These are phyloP conservation scores for Peniophora sp. DNA, from an alignment of 1,284 basidiomycete species.

Conservation along the genomic window DNA sequence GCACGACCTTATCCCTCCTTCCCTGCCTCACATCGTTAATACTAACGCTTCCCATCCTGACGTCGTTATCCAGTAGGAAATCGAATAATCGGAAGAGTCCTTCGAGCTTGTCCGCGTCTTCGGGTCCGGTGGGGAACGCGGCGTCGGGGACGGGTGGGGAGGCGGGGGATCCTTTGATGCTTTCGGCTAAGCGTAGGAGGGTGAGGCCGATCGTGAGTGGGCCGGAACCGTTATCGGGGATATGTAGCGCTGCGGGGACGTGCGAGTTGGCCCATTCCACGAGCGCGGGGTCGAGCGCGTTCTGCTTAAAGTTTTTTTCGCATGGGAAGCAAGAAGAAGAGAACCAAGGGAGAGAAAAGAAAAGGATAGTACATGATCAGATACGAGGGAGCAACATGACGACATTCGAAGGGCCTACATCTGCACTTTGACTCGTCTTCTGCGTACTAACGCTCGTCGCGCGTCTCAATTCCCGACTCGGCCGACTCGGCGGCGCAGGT, in stretches of 20 bases:
- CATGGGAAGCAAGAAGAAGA: not conserved
- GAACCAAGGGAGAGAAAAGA: slow-evolving; percentile 8
- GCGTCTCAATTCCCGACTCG: slow-evolving; percentile 52
- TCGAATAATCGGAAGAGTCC: slow-evolving; percentile 86
- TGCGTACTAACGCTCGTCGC: slow-evolving; percentile 22
- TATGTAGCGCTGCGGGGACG: slow-evolving; percentile 62
- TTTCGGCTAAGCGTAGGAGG: slow-evolving; percentile 69
- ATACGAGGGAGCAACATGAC: slow-evolving; percentile 9
- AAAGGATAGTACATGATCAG: not conserved
- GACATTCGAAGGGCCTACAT: slow-evolving; percentile 25
- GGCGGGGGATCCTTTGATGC: slow-evolving; percentile 60
- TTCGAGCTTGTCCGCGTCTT: slow-evolving; percentile 71
- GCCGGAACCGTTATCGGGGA: slow-evolving; percentile 39
- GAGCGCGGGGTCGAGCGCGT: slow-evolving; percentile 39
- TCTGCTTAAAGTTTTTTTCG: slow-evolving; percentile 14
- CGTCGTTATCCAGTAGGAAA: slow-evolving; percentile 81
- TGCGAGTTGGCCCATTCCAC: slow-evolving; percentile 84
- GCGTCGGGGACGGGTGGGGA: slow-evolving; percentile 70
- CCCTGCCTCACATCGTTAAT: slow-evolving; percentile 85
- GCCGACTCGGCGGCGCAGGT: slow-evolving; percentile 45
- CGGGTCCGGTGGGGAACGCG: slow-evolving; percentile 60
- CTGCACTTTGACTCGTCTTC: slow-evolving; percentile 3
- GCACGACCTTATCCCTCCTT: slow-evolving; percentile 69
- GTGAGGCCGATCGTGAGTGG: slow-evolving; percentile 61
- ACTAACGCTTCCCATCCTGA: slow-evolving; percentile 82